A percentile compares a stretch with the other conserved stretches of the same genome.
phyloP scores from a whole-genome alignment of 2,329 filamentous ascomycete genomes.

The Ilyonectria sp. region DNA sequence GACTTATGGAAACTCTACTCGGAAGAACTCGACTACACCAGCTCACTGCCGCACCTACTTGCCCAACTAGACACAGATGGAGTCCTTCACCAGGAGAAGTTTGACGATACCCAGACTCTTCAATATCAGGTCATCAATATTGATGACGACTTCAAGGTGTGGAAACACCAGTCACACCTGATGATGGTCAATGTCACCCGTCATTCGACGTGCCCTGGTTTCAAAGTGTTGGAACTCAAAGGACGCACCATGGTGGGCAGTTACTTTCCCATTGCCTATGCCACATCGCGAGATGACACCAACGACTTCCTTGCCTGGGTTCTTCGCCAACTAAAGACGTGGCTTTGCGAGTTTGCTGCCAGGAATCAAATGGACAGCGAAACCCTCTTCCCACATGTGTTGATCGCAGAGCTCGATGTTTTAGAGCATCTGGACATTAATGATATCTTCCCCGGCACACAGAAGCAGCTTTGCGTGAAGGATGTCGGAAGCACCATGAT shows the following conservation, averaged over 20 bases:
- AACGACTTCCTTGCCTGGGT: no score
- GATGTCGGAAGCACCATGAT: neutral
- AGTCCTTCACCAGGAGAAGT: neutral
- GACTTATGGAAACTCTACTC: no score
- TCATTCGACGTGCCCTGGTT: no score
- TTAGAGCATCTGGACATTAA: neutral
- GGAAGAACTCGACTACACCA: no score
- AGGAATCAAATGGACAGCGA: no score
- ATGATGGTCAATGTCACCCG: no score
- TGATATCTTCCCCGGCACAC: neutral
- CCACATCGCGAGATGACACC: no score
- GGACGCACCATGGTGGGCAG: no score
- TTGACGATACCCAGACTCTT: neutral
- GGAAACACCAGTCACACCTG: neutral
- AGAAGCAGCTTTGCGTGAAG: neutral
- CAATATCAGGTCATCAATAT: neutral
- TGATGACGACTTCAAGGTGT: neutral
- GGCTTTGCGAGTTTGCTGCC: no score
- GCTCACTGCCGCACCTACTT: neutral
- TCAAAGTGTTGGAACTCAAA: no score
- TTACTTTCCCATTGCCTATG: no score
- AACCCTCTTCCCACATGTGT: neutral
- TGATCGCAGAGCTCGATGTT: neutral
- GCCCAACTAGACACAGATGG: neutral
- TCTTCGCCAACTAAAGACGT: no score